A percentile compares a stretch with the other conserved stretches of the same genome.
These are phyloP conservation scores for Pistacia atlantica DNA, from an alignment of 345 rosid genomes.

Conservation along the genomic window DNA sequence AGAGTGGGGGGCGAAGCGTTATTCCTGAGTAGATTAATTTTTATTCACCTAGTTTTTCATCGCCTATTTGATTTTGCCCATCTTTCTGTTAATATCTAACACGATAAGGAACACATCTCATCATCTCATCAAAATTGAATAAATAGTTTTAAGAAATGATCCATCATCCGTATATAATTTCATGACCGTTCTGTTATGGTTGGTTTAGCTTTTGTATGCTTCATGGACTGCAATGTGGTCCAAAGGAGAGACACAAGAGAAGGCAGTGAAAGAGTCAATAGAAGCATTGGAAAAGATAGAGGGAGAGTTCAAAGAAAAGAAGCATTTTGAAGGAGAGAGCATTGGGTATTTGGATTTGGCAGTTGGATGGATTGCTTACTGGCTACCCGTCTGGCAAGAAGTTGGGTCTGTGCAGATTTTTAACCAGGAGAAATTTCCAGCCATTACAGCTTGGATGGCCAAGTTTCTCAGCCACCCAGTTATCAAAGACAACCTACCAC, in stretches of 20 bases:
- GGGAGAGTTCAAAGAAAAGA: constrained; percentile 30
- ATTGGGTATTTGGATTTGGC: constrained; percentile 45
- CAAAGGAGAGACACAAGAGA: constrained; percentile 28
- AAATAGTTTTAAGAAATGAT: background rate
- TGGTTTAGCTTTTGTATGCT: constrained; percentile 1
- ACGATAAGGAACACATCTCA: too few species aligned
- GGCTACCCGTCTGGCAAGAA: constrained; percentile 40
- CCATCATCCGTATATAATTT: background rate
- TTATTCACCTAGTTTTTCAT: too few species aligned
- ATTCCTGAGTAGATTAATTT: too few species aligned
- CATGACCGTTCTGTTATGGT: background rate
- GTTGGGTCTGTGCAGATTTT: constrained; percentile 20
- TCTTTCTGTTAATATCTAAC: too few species aligned
- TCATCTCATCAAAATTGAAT: background rate
- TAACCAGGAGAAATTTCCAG: constrained; percentile 28
- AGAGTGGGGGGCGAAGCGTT: too few species aligned
- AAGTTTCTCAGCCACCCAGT: constrained; percentile 28
- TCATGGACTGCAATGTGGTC: constrained; percentile 20
- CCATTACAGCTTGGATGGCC: constrained; percentile 28
- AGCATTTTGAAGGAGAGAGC: constrained; percentile 30
- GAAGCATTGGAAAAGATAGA: constrained; percentile 36
- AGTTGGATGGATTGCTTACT: constrained; percentile 30
- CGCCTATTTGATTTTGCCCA: too few species aligned
- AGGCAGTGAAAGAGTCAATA: background rate
- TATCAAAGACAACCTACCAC: constrained; percentile 34